Evolutionary conservation across 768 basidiomycete genomes (phyloP), one percentile per base, ranked within the genome.

Genomic region (Polyporus arcularius): DNA sequence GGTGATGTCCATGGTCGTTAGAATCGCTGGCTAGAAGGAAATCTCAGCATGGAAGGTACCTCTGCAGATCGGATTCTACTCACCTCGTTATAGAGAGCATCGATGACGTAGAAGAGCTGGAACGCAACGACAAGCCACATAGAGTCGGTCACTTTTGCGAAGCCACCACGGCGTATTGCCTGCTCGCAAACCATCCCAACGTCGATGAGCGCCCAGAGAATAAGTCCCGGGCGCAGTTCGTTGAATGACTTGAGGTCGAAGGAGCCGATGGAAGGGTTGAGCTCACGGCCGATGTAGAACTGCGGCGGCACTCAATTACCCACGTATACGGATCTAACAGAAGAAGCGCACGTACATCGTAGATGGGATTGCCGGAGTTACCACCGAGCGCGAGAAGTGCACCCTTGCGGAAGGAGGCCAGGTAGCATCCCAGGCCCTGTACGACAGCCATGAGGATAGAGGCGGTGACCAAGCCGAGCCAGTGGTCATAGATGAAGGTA

Each of bases 1-100:
- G 3, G 89, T 96, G 70, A 99, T 96, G 70, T 99, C 97, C 92
- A 99, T 99, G 4, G 90, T 94, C 1, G 93, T 96, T 58, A 98
- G 81, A 65, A 99, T 82, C 10, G 92, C 89, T 2, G 91, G 83
- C 93, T 97, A 65, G 7, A 38, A 1, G 2, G 11, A 0, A 0
- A 4, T 14, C 21, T 54, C 39, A 60, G 40, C n/a, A 40, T 16
- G 21, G 1, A 21, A 12, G n/a, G 1, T 35, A 42, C 35, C 4
- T 5, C 11, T 3, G 4, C n/a, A 31, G 1, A 41, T 9, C 32
- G 49, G 16, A 26, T 16, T 38, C 11, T 6, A 67, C 79, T 41
- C 47, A 91, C 95, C 82, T 98, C 97, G 71, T 95, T 94, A 77
- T 90, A 97, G 47, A 97, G 76, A 3, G 79, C 85, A 71, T 98